A percentile compares a stretch with the other conserved stretches of the same genome.
These are phyloP conservation scores for Stephania japonica DNA, from an alignment of 164 flowering plant genomes.

Conservation along the genomic window DNA sequence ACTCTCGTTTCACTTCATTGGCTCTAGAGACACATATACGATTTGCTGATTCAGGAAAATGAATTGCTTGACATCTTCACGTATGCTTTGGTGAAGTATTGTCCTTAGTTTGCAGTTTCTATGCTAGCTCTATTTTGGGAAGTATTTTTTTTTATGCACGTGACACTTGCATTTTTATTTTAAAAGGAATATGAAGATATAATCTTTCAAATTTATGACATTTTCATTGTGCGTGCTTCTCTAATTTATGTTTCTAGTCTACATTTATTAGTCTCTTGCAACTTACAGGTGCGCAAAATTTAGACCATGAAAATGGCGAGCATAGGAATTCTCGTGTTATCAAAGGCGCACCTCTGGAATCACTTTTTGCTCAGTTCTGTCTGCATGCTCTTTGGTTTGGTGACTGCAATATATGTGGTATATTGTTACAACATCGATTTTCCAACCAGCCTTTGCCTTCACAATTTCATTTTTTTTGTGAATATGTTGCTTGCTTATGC, in stretches of 20 bases:
- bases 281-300: constrained; percentile 30
- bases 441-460: constrained; percentile 6
- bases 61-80: too few species aligned
- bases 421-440: constrained; percentile 9
- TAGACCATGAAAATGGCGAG: constrained; percentile 39
- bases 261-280: constrained; percentile 3
- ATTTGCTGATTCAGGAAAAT: too few species aligned
- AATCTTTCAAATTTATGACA: too few species aligned
- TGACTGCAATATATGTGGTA: constrained; percentile 92
- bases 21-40: too few species aligned
- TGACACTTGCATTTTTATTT: too few species aligned
- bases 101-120: too few species aligned
- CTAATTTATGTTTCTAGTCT: neutral
- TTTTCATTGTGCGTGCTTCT: neutral
- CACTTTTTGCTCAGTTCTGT: constrained; percentile 93
- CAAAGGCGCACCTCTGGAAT: constrained; percentile 82
- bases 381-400: constrained; percentile 91
- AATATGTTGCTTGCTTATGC: neutral
- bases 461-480: neutral
- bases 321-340: constrained; percentile 64
- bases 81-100: too few species aligned
- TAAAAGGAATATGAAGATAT: too few species aligned
- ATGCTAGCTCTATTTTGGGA: too few species aligned
- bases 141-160: too few species aligned
- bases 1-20: too few species aligned